Base-by-base conservation (phyloP, 768 basidiomycete species). In the Gyrodon lividus region DNA sequence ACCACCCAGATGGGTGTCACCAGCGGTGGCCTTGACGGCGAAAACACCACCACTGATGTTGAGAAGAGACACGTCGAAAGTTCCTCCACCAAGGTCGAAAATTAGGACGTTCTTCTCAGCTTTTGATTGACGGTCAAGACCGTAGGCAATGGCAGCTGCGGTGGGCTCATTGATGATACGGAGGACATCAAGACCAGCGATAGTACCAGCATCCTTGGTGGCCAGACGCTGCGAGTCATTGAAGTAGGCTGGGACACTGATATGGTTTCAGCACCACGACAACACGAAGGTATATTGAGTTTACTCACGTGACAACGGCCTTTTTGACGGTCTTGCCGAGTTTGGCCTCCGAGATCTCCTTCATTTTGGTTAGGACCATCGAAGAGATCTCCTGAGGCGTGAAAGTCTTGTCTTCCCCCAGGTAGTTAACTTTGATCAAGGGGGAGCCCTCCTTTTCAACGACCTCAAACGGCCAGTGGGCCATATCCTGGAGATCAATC, bases 91-190 rank as follows among this genome's bases (percentile, higher is more conserved):
- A 52, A 99, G 82, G 80, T 99, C 96, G 80, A 99, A 99, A 72
- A 99, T 98, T 70, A 99, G 86, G 54, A 99, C 96, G 68, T 96
- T 98, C 76, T 92, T 93, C 81, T 98, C 96, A 55, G 83, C 77
- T 74, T 90, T 92, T 67, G 88, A 85, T 77, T 97, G 92, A 68
- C 90, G 88, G 73, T 98, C 97, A 50, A 92, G 87, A 80, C 97
- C 97, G 71, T 98, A 98, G 45, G 97, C 97, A 62, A 99, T 98
- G 68, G 97, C 97, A 52, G 97, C 97, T 46, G 97, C 97, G 48
- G 97, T 99, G 57, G 97, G 97, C 79, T 99, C 97, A 77, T 99
- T 99, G 81, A 99, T 99, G 81, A 99, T 99, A 77, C 97, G 96
- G 74, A 99, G 92, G 63, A 99, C 94, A 69, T 99, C 95, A 57